phyloP scores from a whole-genome alignment of 2,329 filamentous ascomycete genomes.

The Magnaporthiopsis poae region DNA sequence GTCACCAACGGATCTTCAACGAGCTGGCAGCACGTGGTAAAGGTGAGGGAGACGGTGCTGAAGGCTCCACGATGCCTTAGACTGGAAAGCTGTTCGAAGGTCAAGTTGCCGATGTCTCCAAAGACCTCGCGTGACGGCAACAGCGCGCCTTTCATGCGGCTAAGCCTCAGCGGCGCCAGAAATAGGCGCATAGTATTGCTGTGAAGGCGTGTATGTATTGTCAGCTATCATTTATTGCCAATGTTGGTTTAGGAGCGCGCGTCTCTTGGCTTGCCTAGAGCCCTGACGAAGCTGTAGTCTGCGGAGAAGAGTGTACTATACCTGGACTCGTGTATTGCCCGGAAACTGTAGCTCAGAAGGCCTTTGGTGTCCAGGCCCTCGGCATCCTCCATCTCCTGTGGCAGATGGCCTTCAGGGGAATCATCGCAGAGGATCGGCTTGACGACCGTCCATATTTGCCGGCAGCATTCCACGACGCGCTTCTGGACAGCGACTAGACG shows the following conservation, averaged over 20 bases:
- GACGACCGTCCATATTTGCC: conserved; percentile 67
- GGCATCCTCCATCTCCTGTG: conserved; percentile 63
- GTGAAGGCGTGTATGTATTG: background rate
- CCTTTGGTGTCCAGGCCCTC: conserved; percentile 75
- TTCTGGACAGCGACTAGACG: conserved; percentile 34
- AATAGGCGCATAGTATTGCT: conserved; percentile 64
- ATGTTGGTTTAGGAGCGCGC: background rate
- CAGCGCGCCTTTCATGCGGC: conserved; percentile 32
- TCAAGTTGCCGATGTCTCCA: conserved; percentile 57
- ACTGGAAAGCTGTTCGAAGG: conserved; percentile 72
- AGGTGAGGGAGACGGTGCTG: conserved; percentile 83
- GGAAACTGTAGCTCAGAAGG: conserved; percentile 86
- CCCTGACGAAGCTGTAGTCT: background rate
- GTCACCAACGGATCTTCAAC: conserved; percentile 35
- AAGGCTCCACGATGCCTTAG: conserved; percentile 87
- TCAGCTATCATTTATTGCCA: conserved; percentile 14
- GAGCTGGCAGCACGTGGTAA: conserved; percentile 66
- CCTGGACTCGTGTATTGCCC: conserved; percentile 90
- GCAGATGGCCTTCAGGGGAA: conserved; percentile 81
- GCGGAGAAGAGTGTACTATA: conserved; percentile 25
- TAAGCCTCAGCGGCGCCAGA: conserved; percentile 42
- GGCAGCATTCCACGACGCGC: conserved; percentile 51
- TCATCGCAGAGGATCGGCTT: conserved; percentile 77
- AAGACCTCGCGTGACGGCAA: conserved; percentile 47
- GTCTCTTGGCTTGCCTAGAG: conserved; percentile 3